Conservation (phyloP, 805 yeast genomes). For the Saturnispora saitoi region DNA sequence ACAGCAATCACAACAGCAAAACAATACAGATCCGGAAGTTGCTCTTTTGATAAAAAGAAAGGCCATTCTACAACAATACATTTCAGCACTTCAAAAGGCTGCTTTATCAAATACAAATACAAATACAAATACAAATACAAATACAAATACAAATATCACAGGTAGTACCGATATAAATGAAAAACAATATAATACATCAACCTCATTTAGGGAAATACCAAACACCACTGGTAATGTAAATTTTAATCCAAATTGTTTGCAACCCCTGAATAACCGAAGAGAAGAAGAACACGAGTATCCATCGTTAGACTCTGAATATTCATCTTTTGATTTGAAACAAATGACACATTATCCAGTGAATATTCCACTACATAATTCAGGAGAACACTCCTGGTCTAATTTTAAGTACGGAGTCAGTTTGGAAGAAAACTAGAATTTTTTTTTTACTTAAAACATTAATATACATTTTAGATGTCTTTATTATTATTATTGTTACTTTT, state of each 20-base stretch:
- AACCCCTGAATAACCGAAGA: not conserved
- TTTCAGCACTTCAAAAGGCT: slow-evolving; percentile 3
- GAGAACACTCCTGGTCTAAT: not conserved
- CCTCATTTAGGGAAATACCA: too few relatives aligned
- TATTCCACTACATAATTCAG: not conserved
- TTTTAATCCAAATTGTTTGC: not conserved
- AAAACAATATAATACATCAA: too few relatives aligned
- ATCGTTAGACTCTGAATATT: not conserved
- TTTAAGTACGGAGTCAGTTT: not conserved
- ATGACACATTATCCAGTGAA: not conserved
- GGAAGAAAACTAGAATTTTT: not conserved
- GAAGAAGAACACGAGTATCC: slow-evolving; percentile 1
- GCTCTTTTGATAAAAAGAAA: slow-evolving; percentile 1
- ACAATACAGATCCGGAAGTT: not conserved
- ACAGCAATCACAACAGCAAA: not conserved
- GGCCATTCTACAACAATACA: slow-evolving; percentile 1
- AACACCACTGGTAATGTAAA: not conserved
- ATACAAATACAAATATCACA: too few relatives aligned
- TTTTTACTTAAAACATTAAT: not conserved
- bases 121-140: too few relatives aligned
- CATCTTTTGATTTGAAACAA: not conserved
- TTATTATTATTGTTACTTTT: not conserved
- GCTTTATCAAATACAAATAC: not conserved
- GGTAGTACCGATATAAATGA: too few relatives aligned
- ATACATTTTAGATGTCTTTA: not conserved